These are phyloP conservation scores for Venturia carpophila DNA, from an alignment of 2,329 filamentous ascomycete genomes.

Conservation along the genomic window DNA sequence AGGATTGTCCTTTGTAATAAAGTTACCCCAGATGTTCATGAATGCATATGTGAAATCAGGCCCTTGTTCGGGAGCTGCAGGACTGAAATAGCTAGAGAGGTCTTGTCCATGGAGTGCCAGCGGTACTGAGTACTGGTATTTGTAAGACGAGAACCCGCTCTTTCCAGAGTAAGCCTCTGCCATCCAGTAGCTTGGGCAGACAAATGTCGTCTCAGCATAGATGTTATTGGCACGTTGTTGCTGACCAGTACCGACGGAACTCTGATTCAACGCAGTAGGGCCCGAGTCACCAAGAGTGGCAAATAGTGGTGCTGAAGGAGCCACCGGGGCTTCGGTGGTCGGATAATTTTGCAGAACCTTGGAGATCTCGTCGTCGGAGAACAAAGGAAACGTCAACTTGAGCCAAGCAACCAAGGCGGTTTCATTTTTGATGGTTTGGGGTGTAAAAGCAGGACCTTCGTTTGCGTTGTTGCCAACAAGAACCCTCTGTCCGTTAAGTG, in stretches of 20 bases:
- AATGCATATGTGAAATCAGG: conserved; percentile 9
- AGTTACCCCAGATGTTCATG: conserved; percentile 14
- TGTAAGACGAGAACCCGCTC: background rate
- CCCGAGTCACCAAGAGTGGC: background rate
- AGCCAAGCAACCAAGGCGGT: conserved; percentile 1
- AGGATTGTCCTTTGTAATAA: background rate
- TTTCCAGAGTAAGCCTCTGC: conserved; percentile 7
- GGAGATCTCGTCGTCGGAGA: background rate
- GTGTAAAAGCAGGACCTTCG: background rate
- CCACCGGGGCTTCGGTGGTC: background rate
- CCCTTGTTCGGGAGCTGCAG: background rate
- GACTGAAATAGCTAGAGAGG: background rate
- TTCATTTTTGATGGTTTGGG: conserved; percentile 12
- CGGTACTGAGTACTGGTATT: conserved; percentile 15
- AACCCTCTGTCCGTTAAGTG: background rate
- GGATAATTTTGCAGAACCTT: background rate
- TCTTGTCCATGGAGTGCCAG: background rate
- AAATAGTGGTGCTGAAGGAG: background rate
- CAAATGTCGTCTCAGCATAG: conserved; percentile 5
- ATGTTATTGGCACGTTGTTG: conserved; percentile 15
- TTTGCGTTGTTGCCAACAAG: conserved; percentile 16
- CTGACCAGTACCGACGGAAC: background rate
- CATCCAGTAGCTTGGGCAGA: conserved; percentile 7
- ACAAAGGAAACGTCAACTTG: background rate
- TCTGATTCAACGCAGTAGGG: background rate